A percentile compares a stretch with the other conserved stretches of the same genome.
These are phyloP conservation scores for Clonostachys rosea DNA, from an alignment of 2,329 filamentous ascomycete species.

Conservation along the genomic window DNA sequence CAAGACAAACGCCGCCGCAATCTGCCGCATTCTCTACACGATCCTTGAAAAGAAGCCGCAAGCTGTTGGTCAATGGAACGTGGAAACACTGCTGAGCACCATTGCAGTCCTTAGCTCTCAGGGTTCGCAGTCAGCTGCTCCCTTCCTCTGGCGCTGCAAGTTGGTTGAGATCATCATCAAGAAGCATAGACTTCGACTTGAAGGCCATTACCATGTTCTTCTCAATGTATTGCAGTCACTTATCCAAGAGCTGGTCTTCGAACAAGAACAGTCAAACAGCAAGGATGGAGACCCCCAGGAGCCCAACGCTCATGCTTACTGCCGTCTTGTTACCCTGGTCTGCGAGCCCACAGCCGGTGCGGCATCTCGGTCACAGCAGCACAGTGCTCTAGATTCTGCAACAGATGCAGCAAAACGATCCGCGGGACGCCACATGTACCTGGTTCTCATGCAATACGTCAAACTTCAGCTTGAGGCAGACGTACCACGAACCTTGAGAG, in stretches of 20 bases:
- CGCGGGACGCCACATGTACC: slow-evolving; percentile 58
- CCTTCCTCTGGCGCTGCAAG: slow-evolving; percentile 42
- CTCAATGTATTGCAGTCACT: slow-evolving; percentile 49
- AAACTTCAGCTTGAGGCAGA: slow-evolving; percentile 54
- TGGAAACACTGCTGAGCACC: slow-evolving; percentile 45
- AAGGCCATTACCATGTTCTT: slow-evolving; percentile 58
- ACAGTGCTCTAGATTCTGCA: slow-evolving; percentile 49
- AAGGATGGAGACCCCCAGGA: slow-evolving; percentile 21
- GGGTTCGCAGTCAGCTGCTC: slow-evolving; percentile 8
- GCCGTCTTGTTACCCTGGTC: slow-evolving; percentile 52
- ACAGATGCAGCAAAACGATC: slow-evolving; percentile 57
- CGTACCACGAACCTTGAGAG: slow-evolving; percentile 44
- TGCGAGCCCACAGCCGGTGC: slow-evolving; percentile 55
- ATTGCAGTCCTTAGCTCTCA: slow-evolving; percentile 24
- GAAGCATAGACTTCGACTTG: slow-evolving; percentile 55
- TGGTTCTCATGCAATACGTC: slow-evolving; percentile 54
- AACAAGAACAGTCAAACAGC: slow-evolving; percentile 9
- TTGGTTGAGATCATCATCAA: slow-evolving; percentile 52
- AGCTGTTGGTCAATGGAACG: slow-evolving; percentile 53
- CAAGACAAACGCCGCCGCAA: slow-evolving; percentile 24
- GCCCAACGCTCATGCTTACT: slow-evolving; percentile 44
- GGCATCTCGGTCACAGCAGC: slow-evolving; percentile 40
- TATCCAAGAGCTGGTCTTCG: slow-evolving; percentile 44
- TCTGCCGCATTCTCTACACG: slow-evolving; percentile 33
- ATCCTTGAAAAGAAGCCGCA: slow-evolving; percentile 45